phyloP scores from a whole-genome alignment of 768 basidiomycete genomes.

The Amyloporia xantha region DNA sequence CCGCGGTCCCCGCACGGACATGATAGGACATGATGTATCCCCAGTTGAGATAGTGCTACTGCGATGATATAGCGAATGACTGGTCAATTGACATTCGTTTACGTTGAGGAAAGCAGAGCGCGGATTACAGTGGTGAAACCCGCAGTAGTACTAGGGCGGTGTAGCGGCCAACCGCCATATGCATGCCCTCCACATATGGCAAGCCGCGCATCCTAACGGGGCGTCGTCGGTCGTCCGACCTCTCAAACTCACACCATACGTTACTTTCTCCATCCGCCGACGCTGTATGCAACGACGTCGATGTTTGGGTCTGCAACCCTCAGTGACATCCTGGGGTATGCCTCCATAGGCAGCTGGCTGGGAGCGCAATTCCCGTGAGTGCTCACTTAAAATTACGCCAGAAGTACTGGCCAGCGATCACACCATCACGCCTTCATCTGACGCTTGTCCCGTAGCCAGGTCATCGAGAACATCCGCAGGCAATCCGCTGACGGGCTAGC shows the following conservation, averaged over 20 bases:
- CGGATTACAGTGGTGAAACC: neutral
- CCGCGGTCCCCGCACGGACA: no score
- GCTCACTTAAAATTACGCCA: neutral
- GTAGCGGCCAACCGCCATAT: neutral
- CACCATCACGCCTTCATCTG: slow-evolving; percentile 9
- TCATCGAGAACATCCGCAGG: slow-evolving; percentile 67
- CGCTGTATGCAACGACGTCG: slow-evolving; percentile 15
- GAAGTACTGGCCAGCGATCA: neutral
- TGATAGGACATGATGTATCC: no score
- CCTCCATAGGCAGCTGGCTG: slow-evolving; percentile 75
- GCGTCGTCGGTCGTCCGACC: slow-evolving; percentile 1
- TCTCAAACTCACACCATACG: neutral
- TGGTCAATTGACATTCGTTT: no score
- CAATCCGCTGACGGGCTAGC: slow-evolving; percentile 88
- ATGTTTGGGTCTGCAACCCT: slow-evolving; percentile 24
- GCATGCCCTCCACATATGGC: neutral
- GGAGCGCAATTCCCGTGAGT: slow-evolving; percentile 85
- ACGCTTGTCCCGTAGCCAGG: slow-evolving; percentile 48
- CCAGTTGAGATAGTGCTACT: no score
- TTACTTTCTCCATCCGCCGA: slow-evolving; percentile 5
- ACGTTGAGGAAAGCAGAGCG: no score
- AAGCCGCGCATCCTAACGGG: neutral
- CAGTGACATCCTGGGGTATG: slow-evolving; percentile 64
- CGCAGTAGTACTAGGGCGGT: neutral
- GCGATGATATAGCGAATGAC: no score